Conservation (phyloP, 1,139 yeast genomes). For the Pichia terricola region DNA sequence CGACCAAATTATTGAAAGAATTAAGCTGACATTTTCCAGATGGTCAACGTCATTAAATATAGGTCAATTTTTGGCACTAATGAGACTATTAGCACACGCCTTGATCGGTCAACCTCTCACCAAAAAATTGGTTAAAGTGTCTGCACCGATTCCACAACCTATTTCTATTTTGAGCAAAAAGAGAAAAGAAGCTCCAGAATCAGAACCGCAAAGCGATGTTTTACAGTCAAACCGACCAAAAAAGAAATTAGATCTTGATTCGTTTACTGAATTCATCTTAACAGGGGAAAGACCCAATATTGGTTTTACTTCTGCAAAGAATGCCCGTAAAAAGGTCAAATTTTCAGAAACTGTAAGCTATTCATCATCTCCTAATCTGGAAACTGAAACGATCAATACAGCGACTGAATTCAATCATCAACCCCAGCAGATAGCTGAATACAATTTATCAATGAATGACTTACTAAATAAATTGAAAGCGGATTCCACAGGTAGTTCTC, state of each 20-base stretch:
- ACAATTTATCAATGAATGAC: slow-evolving; percentile 68
- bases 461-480: slow-evolving; percentile 37
- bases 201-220: not conserved
- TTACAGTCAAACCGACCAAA: slow-evolving; percentile 9
- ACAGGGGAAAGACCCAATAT: slow-evolving; percentile 55
- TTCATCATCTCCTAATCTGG: slow-evolving; percentile 20
- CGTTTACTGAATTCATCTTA: slow-evolving; percentile 62
- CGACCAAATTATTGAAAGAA: slow-evolving; percentile 32
- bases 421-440: slow-evolving; percentile 31
- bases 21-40: slow-evolving; percentile 41
- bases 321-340: slow-evolving; percentile 47
- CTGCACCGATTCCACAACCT: slow-evolving; percentile 59
- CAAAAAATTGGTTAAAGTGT: slow-evolving; percentile 38
- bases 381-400: slow-evolving; percentile 1
- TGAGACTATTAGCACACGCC: slow-evolving; percentile 55
- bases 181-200: slow-evolving; percentile 25
- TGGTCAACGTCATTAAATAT: slow-evolving; percentile 41
- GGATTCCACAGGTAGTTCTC: not conserved
- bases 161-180: slow-evolving; percentile 55
- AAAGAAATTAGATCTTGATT: slow-evolving; percentile 50
- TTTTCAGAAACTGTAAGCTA: slow-evolving; percentile 54
- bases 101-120: slow-evolving; percentile 39
- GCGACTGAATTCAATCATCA: slow-evolving; percentile 10
- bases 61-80: slow-evolving; percentile 68
- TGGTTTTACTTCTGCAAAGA: slow-evolving; percentile 15